phyloP scores from a whole-genome alignment of 148 eudicot genomes.

The Heliamphora exappendiculata region DNA sequence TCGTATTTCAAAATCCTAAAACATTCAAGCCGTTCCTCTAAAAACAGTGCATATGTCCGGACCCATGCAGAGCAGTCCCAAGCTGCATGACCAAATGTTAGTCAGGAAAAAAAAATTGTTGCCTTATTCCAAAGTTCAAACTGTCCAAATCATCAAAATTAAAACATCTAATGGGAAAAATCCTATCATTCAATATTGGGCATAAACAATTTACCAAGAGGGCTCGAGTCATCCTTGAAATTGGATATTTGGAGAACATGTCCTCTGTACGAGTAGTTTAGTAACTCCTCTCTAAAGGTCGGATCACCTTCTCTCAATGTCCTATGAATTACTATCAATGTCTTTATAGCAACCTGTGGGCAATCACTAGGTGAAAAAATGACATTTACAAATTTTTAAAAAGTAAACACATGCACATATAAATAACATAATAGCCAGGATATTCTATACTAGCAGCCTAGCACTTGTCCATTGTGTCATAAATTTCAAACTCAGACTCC shows the following conservation, averaged over 20 bases:
- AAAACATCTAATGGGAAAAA: neutral
- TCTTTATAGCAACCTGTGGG: constrained; percentile 81
- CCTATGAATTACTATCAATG: constrained; percentile 84
- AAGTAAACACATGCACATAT: neutral
- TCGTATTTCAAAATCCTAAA: constrained; percentile 71
- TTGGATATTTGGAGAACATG: constrained; percentile 71
- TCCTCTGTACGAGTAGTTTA: constrained; percentile 69
- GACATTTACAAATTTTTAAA: neutral
- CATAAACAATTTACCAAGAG: constrained; percentile 50
- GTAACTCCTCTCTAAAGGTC: constrained; percentile 81
- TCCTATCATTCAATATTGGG: neutral
- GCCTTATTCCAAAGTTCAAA: neutral
- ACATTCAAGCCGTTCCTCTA: constrained; percentile 94
- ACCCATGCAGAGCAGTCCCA: constrained; percentile 99
- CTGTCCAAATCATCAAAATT: neutral
- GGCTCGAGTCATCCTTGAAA: constrained; percentile 94
- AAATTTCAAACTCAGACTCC: no score
- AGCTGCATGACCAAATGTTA: constrained; percentile 32
- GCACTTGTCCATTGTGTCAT: neutral
- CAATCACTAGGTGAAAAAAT: neutral
- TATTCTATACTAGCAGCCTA: no score
- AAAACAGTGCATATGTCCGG: constrained; percentile 79
- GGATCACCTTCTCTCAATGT: constrained; percentile 91
- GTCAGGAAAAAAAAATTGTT: neutral
- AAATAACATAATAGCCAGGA: neutral